Evolutionary conservation across 768 basidiomycete genomes (phyloP).

Genomic region (Podaxis sp.): DNA sequence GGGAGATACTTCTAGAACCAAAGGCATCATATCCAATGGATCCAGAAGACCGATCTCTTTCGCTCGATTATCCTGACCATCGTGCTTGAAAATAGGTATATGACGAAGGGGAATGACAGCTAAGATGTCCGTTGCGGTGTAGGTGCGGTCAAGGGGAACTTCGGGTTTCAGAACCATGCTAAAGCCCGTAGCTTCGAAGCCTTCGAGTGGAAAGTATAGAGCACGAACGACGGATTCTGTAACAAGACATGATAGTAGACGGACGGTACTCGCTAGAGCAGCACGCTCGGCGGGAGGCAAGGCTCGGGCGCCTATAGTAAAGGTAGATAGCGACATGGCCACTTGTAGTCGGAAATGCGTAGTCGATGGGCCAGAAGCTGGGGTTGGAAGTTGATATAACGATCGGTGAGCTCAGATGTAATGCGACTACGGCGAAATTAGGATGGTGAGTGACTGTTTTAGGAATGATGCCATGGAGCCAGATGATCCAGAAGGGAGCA

Average conservation of each 20-base stretch:
- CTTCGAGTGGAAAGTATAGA: conserved; percentile 41
- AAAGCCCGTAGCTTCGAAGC: conserved; percentile 36
- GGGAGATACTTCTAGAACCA: conserved; percentile 23
- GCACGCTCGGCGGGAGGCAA: conserved; percentile 38
- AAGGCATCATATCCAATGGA: conserved; percentile 53
- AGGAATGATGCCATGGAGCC: neutral
- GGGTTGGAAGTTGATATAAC: neutral
- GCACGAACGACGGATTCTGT: conserved; percentile 54
- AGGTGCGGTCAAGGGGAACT: conserved; percentile 25
- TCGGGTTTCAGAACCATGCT: conserved; percentile 38
- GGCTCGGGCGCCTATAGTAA: conserved; percentile 7
- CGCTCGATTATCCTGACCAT: conserved; percentile 27
- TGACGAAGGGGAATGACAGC: conserved; percentile 48
- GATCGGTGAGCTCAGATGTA: neutral
- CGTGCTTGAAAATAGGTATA: conserved; percentile 45
- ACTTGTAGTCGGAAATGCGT: neutral
- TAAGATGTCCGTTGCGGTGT: conserved; percentile 37
- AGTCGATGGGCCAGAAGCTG: neutral
- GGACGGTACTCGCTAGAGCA: conserved; percentile 46
- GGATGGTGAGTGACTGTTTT: neutral
- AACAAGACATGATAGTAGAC: conserved; percentile 57
- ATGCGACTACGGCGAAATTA: neutral
- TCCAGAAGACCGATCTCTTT: conserved; percentile 50
- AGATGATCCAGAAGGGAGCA: neutral
- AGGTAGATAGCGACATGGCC: conserved; percentile 9